Conservation (phyloP, 352 stramenopile genomes). For the Pythium dissotocum region DNA sequence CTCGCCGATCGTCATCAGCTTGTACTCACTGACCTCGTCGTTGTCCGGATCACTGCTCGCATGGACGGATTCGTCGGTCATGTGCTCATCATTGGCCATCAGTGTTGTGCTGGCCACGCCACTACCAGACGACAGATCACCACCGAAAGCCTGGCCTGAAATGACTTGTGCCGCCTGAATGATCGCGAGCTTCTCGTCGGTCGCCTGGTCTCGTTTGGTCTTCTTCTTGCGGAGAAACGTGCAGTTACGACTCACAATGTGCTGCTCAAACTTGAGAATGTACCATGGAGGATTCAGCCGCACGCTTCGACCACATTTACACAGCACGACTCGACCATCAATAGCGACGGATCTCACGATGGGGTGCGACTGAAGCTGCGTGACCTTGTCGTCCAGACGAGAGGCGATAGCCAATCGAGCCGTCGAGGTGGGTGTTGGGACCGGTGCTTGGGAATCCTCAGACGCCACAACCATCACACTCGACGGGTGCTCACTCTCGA, state of each 20-base stretch:
- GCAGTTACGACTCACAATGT: slow-evolving; percentile 82
- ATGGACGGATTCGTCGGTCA: neutral
- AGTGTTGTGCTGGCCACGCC: neutral
- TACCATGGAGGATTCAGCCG: slow-evolving; percentile 83
- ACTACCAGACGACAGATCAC: neutral
- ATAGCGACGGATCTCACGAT: slow-evolving; percentile 43
- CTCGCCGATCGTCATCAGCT: neutral
- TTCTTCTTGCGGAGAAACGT: slow-evolving; percentile 52
- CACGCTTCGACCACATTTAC: slow-evolving; percentile 72
- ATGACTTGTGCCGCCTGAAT: slow-evolving; percentile 7
- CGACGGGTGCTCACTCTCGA: neutral
- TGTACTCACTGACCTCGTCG: neutral
- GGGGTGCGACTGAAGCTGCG: slow-evolving; percentile 54
- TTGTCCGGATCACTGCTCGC: neutral
- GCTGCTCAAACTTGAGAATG: slow-evolving; percentile 86
- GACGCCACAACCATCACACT: neutral
- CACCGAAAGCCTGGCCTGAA: neutral
- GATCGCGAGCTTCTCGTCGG: slow-evolving; percentile 17
- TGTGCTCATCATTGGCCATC: neutral
- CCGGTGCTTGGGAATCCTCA: neutral
- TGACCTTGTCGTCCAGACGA: slow-evolving; percentile 66
- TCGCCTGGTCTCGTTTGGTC: slow-evolving; percentile 15
- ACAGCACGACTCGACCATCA: slow-evolving; percentile 60
- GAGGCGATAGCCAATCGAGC: slow-evolving; percentile 29
- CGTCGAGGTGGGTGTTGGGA: neutral